These are phyloP conservation scores for Talaromyces marneffei DNA, from an alignment of 2,329 filamentous ascomycete species.

Conservation along the genomic window DNA sequence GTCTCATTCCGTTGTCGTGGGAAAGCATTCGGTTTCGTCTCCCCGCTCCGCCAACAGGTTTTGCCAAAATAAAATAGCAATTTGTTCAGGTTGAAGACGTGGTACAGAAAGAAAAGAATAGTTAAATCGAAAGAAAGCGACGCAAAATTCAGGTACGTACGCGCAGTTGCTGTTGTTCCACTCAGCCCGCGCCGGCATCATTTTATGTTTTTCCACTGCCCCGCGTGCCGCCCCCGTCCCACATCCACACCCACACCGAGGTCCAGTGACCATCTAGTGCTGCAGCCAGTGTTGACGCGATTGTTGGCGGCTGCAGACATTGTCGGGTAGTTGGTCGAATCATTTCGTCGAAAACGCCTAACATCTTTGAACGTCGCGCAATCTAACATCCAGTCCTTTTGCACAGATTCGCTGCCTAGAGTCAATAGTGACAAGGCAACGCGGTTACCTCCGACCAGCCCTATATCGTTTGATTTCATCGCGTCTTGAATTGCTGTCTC, in stretches of 20 bases:
- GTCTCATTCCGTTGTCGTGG: constrained; percentile 28
- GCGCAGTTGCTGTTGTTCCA: constrained; percentile 15
- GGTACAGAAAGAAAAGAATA: background rate
- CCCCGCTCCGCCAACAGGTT: background rate
- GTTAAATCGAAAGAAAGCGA: background rate
- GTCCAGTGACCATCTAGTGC: constrained; percentile 39
- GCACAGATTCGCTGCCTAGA: constrained; percentile 7
- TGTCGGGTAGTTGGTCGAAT: constrained; percentile 38
- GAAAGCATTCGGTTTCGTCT: constrained; percentile 11
- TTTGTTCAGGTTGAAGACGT: background rate
- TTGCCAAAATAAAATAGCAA: background rate
- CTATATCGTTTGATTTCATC: constrained; percentile 5
- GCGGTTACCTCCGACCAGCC: background rate
- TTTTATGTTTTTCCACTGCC: constrained; percentile 3
- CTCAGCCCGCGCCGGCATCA: constrained; percentile 21
- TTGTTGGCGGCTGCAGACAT: constrained; percentile 34
- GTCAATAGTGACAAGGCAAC: background rate
- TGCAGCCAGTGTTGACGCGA: constrained; percentile 42
- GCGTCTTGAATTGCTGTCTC: background rate
- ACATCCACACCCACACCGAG: constrained; percentile 19
- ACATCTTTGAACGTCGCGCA: constrained; percentile 22
- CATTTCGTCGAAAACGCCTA: constrained; percentile 26
- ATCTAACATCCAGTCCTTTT: constrained; percentile 15
- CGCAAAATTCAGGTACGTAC: constrained; percentile 27
- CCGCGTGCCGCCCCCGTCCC: constrained; percentile 16